Conservation (phyloP, 768 basidiomycete genomes). For the Lenzites betulinus region DNA sequence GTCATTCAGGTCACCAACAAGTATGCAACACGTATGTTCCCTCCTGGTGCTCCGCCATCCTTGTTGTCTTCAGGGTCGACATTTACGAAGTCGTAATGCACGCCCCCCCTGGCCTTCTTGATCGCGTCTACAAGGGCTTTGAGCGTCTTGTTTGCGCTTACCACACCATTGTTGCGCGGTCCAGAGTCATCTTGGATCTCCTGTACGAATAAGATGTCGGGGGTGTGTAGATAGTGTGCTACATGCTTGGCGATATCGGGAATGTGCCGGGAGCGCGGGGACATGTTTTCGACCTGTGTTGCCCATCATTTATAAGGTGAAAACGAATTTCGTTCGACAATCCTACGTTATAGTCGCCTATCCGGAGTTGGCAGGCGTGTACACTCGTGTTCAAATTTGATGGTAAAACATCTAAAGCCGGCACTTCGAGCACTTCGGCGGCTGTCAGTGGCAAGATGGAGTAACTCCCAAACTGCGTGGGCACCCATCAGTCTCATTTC, state of each 20-base stretch:
- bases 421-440: constrained; percentile 45
- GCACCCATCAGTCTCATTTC: not conserved
- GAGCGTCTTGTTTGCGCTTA: constrained; percentile 55
- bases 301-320: not conserved
- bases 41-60: constrained; percentile 64
- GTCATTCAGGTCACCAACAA: constrained; percentile 38
- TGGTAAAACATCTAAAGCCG: constrained; percentile 38
- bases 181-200: constrained; percentile 66
- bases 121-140: constrained; percentile 52
- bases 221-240: constrained; percentile 46
- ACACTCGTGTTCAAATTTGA: constrained; percentile 39
- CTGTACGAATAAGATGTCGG: constrained; percentile 64
- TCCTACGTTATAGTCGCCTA: constrained; percentile 63
- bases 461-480: constrained; percentile 46
- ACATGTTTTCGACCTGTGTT: constrained; percentile 56
- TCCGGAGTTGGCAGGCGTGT: constrained; percentile 47
- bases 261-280: constrained; percentile 50
- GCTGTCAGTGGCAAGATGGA: constrained; percentile 60
- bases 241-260: constrained; percentile 56
- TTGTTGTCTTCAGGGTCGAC: constrained; percentile 53
- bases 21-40: constrained; percentile 63
- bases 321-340: not conserved
- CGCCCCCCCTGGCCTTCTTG: constrained; percentile 35
- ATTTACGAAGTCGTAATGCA: constrained; percentile 50
- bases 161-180: constrained; percentile 51